Base-by-base conservation (phyloP, 2,329 filamentous ascomycete genomes). In the Sporothrix sp. region DNA sequence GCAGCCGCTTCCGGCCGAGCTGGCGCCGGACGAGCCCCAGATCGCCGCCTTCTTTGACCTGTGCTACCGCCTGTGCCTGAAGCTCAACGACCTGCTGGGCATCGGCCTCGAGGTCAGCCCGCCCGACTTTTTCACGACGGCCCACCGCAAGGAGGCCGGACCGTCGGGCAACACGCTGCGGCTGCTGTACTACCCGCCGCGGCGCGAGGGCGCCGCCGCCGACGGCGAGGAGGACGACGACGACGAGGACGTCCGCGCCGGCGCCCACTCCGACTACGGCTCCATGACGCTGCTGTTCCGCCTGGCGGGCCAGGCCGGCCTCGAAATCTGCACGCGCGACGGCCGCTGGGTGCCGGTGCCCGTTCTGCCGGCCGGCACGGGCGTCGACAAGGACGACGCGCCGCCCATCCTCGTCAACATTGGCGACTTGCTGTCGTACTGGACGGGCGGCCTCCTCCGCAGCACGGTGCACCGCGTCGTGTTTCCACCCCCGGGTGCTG, bases 391-490 rank as follows among this genome's bases (percentile, higher is more conserved):
- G 27, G 79, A 82, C 58, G 70, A 71, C 8, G 76, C 71, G 36
- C 83, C 79, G n/a, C 90, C 84, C 1, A 87, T 89, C 73, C 65
- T 96, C 73, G 65, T 97, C 81, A 69, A 93, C 72, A 78, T 89
- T 68, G 68, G 84, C 66, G 70, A 83, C 63, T 61, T 85, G 62
- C 68, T 84, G 54, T 84, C 81, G 30, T 93, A 94, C 65, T 97
- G 91, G 91, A 97, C 93, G 1, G 84, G 85, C 57, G 89, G 90
- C 0, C 67, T 96, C 42, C 74, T 97, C 56, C 85, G 88, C 59
- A 89, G 84, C 58, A 96, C 91, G 0, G 80, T 96, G 6, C 93
- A 97, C 63, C 74, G 91, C 10, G 93, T 97, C 27, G 81, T 91
- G 0, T 93, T 95, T 57, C 68, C 73, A 0, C 60, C 56, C 11